phyloP scores from a whole-genome alignment of 2,329 filamentous ascomycete genomes.

The Dactylellina cionopaga region DNA sequence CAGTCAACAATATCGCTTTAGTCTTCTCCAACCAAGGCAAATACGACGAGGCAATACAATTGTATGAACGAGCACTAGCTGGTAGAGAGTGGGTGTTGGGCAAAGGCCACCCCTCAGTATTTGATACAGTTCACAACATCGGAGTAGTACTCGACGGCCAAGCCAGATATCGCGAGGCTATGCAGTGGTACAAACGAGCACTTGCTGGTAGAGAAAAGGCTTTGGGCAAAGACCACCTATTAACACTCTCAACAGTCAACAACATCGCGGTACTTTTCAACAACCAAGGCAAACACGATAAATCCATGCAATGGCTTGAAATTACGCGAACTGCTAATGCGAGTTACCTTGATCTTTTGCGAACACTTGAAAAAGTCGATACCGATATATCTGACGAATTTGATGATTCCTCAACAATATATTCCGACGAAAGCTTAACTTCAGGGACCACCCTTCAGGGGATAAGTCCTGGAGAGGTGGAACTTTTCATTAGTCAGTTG shows the following conservation, averaged over 20 bases:
- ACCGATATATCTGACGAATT: no score
- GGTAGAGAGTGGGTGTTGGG: slow-evolving; percentile 31
- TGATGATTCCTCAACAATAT: no score
- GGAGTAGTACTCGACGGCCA: slow-evolving; percentile 1
- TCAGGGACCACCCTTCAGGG: no score
- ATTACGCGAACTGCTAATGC: no score
- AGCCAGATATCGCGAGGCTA: slow-evolving; percentile 8
- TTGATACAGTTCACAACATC: slow-evolving; percentile 35
- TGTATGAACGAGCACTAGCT: slow-evolving; percentile 25
- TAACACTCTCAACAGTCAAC: slow-evolving; percentile 29
- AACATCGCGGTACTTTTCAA: slow-evolving; percentile 29
- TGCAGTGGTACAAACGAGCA: slow-evolving; percentile 12
- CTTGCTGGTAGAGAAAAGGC: not conserved
- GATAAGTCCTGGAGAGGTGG: no score
- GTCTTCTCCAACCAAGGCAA: no score
- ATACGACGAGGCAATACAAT: slow-evolving; percentile 37
- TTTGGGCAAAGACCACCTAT: slow-evolving; percentile 18
- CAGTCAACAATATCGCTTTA: no score
- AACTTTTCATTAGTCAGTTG: no score
- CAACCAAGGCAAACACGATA: slow-evolving; percentile 23
- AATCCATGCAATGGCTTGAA: slow-evolving; percentile 21
- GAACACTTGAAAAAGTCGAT: no score
- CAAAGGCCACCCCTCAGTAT: slow-evolving; percentile 22
- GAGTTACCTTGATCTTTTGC: no score
- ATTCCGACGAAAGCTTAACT: no score